Percentiles rank a stretch among this genome's conserved stretches.
Conservation (phyloP, 345 rosid species). For the Gossypium arboreum region DNA sequence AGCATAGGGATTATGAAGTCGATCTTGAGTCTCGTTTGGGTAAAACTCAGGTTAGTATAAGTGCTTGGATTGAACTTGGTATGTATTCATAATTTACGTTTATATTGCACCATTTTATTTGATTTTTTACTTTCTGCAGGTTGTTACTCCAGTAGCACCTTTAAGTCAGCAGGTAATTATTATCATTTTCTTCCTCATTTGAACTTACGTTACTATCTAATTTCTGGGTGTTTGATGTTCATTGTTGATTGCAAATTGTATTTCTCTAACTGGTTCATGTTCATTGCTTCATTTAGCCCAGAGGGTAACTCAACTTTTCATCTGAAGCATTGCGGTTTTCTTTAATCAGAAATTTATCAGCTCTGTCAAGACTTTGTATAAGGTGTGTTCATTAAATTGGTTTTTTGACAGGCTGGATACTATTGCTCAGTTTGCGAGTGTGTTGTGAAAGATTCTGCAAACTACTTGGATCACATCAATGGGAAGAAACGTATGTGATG, state of each 20-base stretch:
- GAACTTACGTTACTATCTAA: background rate
- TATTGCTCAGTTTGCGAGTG: conserved; percentile 93
- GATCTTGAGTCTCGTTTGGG: conserved; percentile 96
- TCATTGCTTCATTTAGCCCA: background rate
- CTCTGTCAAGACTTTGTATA: background rate
- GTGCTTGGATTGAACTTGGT: background rate
- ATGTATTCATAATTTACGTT: background rate
- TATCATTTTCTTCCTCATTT: background rate
- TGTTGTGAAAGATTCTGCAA: conserved; percentile 98
- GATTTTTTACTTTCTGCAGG: conserved; percentile 40
- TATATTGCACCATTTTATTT: background rate
- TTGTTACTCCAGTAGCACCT: conserved; percentile 97
- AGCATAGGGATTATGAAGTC: conserved; percentile 95
- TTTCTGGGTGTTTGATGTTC: background rate
- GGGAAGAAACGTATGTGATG: conserved; percentile 83
- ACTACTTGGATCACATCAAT: conserved; percentile 98
- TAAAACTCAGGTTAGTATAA: conserved; percentile 67
- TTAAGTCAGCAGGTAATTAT: conserved; percentile 84
- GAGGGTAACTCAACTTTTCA: background rate
- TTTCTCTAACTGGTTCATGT: background rate
- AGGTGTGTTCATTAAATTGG: conserved; percentile 7
- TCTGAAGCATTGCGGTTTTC: background rate
- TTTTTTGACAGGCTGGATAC: conserved; percentile 77
- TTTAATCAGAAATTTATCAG: background rate
- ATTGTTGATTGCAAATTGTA: background rate